Conservation (phyloP, 352 stramenopile species). For the Globisporangium viniferum region DNA sequence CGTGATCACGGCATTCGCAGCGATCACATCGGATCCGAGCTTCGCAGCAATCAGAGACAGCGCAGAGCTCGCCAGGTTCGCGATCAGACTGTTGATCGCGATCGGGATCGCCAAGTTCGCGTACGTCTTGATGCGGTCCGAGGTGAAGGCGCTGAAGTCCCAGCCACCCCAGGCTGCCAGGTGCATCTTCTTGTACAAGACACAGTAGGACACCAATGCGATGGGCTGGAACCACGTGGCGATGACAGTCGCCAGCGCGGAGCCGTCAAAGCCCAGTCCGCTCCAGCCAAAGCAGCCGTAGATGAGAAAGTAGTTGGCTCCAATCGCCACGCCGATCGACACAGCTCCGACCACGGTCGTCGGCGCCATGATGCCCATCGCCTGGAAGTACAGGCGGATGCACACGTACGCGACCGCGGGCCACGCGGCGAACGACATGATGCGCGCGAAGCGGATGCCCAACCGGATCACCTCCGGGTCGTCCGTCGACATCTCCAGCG, state of each 20-base stretch:
- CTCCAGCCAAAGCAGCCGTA: constrained; percentile 53
- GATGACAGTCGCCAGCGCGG: constrained; percentile 65
- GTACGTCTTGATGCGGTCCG: constrained; percentile 57
- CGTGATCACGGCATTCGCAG: constrained; percentile 48
- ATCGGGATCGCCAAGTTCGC: constrained; percentile 22
- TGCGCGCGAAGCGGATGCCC: constrained; percentile 66
- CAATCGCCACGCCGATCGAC: constrained; percentile 57
- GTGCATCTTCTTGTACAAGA: constrained; percentile 72
- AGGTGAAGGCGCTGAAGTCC: constrained; percentile 48
- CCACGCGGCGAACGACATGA: constrained; percentile 48
- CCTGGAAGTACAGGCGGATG: constrained; percentile 56
- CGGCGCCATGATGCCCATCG: constrained; percentile 72
- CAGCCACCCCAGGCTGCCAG: constrained; percentile 67
- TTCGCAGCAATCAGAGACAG: constrained; percentile 38
- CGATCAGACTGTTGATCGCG: constrained; percentile 26
- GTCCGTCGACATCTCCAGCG: constrained; percentile 38
- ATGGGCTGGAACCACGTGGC: constrained; percentile 79
- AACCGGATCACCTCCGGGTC: constrained; percentile 60
- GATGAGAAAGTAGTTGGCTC: constrained; percentile 63
- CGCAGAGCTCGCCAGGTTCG: constrained; percentile 34
- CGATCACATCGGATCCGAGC: constrained; percentile 38
- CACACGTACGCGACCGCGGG: no score
- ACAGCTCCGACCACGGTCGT: constrained; percentile 64
- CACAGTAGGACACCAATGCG: constrained; percentile 69
- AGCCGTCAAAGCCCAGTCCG: constrained; percentile 73